phyloP scores from a whole-genome alignment of 2,329 filamentous ascomycete genomes.

The Trichophyton rubrum region DNA sequence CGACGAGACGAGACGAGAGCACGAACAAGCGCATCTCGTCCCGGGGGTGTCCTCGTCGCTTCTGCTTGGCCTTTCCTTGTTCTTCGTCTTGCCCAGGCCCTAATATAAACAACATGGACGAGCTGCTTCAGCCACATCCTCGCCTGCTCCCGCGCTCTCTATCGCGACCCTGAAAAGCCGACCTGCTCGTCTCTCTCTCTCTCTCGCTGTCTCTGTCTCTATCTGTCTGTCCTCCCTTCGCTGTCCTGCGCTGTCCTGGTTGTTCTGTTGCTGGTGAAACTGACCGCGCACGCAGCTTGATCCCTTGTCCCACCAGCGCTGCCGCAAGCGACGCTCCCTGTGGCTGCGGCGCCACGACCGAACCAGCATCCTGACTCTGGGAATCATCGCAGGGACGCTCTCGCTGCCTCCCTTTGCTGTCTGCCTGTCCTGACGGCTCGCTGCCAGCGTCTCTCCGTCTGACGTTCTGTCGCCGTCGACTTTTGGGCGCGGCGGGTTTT shows the following conservation, averaged over 20 bases:
- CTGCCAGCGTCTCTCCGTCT: not conserved
- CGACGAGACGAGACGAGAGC: not conserved
- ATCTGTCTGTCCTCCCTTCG: not conserved
- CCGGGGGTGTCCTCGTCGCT: constrained; percentile 6
- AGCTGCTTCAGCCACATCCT: constrained; percentile 12
- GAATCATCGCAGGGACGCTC: not conserved
- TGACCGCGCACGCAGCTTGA: not conserved
- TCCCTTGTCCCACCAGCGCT: not conserved
- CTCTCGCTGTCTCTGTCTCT: not conserved
- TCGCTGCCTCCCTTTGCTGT: not conserved
- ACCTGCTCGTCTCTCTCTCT: not conserved
- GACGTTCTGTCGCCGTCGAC: not conserved
- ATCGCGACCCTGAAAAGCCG: not conserved
- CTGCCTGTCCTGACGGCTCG: not conserved
- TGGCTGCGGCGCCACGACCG: not conserved
- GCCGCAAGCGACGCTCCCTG: not conserved
- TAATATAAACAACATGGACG: constrained; percentile 6
- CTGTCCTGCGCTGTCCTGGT: not conserved
- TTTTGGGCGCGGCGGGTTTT: not conserved
- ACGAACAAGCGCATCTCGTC: not conserved
- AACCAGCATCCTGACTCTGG: not conserved
- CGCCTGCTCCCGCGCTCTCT: not conserved
- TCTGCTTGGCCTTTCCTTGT: constrained; percentile 7
- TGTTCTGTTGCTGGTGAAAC: not conserved
- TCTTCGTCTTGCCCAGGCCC: constrained; percentile 10